These are phyloP conservation scores for Umbelopsis sp. DNA, from an alignment of 192 early-diverging fungal genomes.

Conservation along the genomic window DNA sequence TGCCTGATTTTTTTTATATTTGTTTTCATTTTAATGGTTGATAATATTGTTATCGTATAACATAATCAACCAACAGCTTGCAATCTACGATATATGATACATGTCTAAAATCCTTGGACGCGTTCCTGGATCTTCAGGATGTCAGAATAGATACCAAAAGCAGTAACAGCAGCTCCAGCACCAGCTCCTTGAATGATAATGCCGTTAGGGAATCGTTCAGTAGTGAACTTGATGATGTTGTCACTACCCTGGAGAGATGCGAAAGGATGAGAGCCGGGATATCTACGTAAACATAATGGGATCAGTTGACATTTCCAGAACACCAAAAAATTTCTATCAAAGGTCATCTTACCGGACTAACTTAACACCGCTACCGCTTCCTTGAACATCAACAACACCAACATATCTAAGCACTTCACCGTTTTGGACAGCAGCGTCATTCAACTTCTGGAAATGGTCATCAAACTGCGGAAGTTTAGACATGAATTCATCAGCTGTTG, in stretches of 20 bases:
- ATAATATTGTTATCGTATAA: background rate
- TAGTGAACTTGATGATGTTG: constrained; percentile 97
- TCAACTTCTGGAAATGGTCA: constrained; percentile 80
- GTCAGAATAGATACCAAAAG: constrained; percentile 97
- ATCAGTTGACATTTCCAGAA: too few species aligned
- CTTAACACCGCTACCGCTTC: constrained; percentile 74
- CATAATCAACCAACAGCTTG: background rate
- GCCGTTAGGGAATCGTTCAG: constrained; percentile 90
- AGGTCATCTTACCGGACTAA: constrained; percentile 58
- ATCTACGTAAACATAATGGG: constrained; percentile 43
- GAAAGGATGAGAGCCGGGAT: constrained; percentile 89
- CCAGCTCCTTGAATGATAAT: constrained; percentile 94
- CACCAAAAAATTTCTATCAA: background rate
- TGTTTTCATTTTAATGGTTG: too few species aligned
- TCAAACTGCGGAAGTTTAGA: constrained; percentile 80
- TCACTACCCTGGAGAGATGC: constrained; percentile 96
- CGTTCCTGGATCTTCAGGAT: constrained; percentile 85
- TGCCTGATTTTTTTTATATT: too few species aligned
- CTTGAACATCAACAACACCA: constrained; percentile 75
- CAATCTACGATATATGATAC: background rate
- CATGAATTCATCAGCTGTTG: constrained; percentile 86
- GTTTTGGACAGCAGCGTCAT: constrained; percentile 70
- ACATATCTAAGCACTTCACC: constrained; percentile 92
- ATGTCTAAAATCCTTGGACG: constrained; percentile 26
- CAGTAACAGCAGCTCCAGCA: constrained; percentile 96